Base-by-base conservation (phyloP, 257 asterid species). In the Petunia secreta region DNA sequence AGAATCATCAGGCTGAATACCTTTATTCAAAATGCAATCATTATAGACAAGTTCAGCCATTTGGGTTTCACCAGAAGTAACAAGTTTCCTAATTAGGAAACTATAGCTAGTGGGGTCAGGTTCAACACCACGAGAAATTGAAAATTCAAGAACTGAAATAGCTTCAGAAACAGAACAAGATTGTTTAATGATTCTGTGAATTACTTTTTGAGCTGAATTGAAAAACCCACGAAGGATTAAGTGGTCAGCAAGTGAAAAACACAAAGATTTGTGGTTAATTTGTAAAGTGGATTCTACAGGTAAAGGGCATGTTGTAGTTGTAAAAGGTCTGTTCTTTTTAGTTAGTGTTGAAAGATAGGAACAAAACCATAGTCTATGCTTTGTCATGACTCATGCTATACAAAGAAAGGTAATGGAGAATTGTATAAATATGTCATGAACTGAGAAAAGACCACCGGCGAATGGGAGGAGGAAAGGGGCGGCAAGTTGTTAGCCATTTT, bases 221-320 rank as follows among this genome's bases (percentile, higher is more conserved):
- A 86, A 40, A 34, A 86, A 81, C 53, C 96, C 94, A 9, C 90
- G 87, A 73, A 79, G 25, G 4, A 87, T 83, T 8, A 91, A 88
- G 80, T 84, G 82, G 46, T 87, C 88, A 50, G 80, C 89, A 36
- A 85, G 48, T 5, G 87, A 80, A 84, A 89, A 87, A 79, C 87
- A 85, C 52, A 81, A 78, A 40, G 78, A 77, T 79, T 80, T 88
- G 52, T 68, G 91, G 77, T 80, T 64, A 14, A 38, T 1, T 14
- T 60, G 82, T 9, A 86, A 77, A 77, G 83, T 77, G 50, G 82
- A 80, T 81, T 86, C 87, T 6, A 85, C 15, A n/a, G 90, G 89
- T 77, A 90, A 82, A 75, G 92, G 87, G 83, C 85, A 88, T 75
- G 87, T 78, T 57, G 84, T 75, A 77, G 87, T 78, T 57, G 84